Conservation (phyloP, 2,329 filamentous ascomycete species). For the Fusarium keratoplasticum region DNA sequence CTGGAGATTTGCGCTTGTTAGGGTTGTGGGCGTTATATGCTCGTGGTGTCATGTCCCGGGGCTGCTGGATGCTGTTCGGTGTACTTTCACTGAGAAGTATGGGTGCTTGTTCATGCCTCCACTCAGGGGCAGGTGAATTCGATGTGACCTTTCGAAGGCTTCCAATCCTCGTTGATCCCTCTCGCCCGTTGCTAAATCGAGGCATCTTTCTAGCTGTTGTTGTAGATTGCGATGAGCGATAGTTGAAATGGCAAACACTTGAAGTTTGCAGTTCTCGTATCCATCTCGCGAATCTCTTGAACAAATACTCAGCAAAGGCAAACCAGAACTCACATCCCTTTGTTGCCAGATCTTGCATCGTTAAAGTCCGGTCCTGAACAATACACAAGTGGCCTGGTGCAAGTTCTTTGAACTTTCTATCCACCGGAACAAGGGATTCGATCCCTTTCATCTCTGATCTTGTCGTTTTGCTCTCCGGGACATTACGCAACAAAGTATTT, state of each 20-base stretch:
- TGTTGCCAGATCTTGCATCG: neutral
- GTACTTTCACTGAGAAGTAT: neutral
- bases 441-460: neutral
- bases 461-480: neutral
- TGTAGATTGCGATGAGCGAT: neutral
- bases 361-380: slow-evolving; percentile 7
- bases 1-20: neutral
- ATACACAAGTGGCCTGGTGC: slow-evolving; percentile 6
- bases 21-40: slow-evolving; percentile 4
- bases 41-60: neutral
- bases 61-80: neutral
- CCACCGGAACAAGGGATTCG: neutral
- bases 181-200: neutral
- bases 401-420: neutral
- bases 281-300: neutral
- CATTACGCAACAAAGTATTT: slow-evolving; percentile 7
- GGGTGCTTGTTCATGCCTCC: neutral
- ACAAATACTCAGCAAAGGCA: slow-evolving; percentile 2
- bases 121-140: neutral
- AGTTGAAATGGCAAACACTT: neutral
- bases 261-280: neutral
- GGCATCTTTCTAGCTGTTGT: neutral
- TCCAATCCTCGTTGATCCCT: neutral
- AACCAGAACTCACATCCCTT: slow-evolving; percentile 1
- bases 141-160: neutral